Base-by-base conservation (phyloP, 257 asterid genomes). In the Salvia rosmarinus region DNA sequence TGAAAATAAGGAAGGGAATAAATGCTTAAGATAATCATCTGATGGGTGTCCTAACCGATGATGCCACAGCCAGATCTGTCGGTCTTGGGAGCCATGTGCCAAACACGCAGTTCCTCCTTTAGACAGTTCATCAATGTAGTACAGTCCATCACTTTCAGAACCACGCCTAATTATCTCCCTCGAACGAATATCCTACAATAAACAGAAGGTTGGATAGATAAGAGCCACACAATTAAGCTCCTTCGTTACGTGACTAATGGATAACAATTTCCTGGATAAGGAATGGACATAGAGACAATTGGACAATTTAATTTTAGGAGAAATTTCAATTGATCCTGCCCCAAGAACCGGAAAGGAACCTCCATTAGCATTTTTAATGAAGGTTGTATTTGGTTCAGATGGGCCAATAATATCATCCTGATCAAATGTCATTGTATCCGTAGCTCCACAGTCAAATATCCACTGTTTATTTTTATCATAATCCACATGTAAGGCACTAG, bases 81-180 rank as follows among this genome's bases (percentile, higher is more conserved):
- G n/a, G 5, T 54, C 21, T 21, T 54, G 61, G 9, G 61, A 54
- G 0, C 61, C 61, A 9, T 54, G 61, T 21, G 61, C 61, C 61
- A 54, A 23, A 21, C 61, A 54, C 1, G 37, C 61, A 9, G 35
- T 54, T 54, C 61, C 61, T 21, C 61, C 35, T 20, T 54, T n/a
- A n/a, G n/a, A 21, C 35, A 54, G 8, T 9, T 54, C 61, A 10
- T 69, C 77, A 9, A 70, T 5, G 5, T 76, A 76, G 43, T 76
- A 76, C 5, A 76, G 23, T 46, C 73, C 62, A 54, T 14, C 25
- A 54, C 32, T n/a, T n/a, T 30, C 20, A 70, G 73, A 51, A 70
- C 76, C 62, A 76, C 63, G 46, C 72, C 80, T 46, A 76, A 76
- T 61, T 49, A 76, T 56, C 63, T 56, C 63, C 39, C 39, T 56